These are phyloP conservation scores for Globisporangium rhizosaccharum DNA, from an alignment of 352 stramenopile genomes.

Conservation along the genomic window DNA sequence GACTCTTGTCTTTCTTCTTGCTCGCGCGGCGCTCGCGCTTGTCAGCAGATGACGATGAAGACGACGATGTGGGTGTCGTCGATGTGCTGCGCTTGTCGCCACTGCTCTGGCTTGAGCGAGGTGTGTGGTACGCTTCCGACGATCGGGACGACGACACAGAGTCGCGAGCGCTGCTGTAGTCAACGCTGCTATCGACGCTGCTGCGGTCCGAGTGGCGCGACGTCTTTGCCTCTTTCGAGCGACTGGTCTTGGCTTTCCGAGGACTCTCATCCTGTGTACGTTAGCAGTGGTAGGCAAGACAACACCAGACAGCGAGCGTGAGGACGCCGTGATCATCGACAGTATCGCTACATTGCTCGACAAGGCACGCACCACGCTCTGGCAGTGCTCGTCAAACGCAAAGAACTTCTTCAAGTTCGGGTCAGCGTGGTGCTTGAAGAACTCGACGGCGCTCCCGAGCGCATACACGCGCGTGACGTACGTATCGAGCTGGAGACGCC, in stretches of 20 bases:
- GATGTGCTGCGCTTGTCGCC: constrained; percentile 10
- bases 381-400: constrained; percentile 57
- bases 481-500: constrained; percentile 46
- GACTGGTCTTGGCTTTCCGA: constrained; percentile 20
- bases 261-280: constrained; percentile 21
- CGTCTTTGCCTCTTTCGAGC: constrained; percentile 13
- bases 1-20: constrained; percentile 18
- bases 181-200: background rate
- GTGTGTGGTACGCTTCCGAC: background rate
- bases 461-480: constrained; percentile 42
- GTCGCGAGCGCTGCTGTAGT: constrained; percentile 12
- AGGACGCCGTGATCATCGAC: background rate
- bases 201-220: constrained; percentile 6
- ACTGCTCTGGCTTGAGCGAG: background rate
- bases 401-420: constrained; percentile 52
- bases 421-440: constrained; percentile 52
- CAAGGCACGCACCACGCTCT: constrained; percentile 36
- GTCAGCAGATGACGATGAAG: background rate
- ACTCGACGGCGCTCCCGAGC: constrained; percentile 36
- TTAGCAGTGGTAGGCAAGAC: background rate
- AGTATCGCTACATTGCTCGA: background rate
- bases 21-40: constrained; percentile 13
- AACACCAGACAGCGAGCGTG: background rate
- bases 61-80: background rate
- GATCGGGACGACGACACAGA: constrained; percentile 4